Conservation (phyloP, 1,284 basidiomycete species). For the Cutaneotrichosporon mucoides region DNA sequence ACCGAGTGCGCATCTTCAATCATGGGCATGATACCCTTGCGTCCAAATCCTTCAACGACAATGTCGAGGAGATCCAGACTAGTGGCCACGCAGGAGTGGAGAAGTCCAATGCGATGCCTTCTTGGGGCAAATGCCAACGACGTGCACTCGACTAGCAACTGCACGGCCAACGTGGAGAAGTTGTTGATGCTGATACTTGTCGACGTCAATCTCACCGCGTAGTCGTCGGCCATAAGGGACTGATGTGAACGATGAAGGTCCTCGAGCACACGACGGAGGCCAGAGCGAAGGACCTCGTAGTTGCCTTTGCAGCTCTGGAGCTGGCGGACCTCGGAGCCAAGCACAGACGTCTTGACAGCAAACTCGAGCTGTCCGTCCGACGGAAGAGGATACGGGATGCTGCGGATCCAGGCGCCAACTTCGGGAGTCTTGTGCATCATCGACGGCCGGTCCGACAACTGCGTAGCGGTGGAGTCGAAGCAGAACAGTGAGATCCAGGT, state of each 20-base stretch:
- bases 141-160: constrained; percentile 22
- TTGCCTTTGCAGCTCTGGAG: constrained; percentile 18
- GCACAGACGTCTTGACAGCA: constrained; percentile 21
- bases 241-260: constrained; percentile 20
- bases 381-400: constrained; percentile 17
- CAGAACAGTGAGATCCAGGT: constrained; percentile 27
- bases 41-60: constrained; percentile 22
- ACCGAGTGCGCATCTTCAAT: constrained; percentile 26
- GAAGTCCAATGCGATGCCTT: constrained; percentile 18
- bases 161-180: constrained; percentile 16
- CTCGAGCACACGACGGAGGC: constrained; percentile 18
- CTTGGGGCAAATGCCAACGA: constrained; percentile 16
- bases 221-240: constrained; percentile 5
- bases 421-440: constrained; percentile 22
- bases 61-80: constrained; percentile 19
- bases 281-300: constrained; percentile 21
- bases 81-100: constrained; percentile 19
- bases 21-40: constrained; percentile 26
- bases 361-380: constrained; percentile 25
- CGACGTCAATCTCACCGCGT: constrained; percentile 15
- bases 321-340: constrained; percentile 18
- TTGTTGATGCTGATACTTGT: constrained; percentile 24
- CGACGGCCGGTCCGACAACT: constrained; percentile 22
- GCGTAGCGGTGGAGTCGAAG: constrained; percentile 22
- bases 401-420: constrained; percentile 13